Evolutionary conservation across 768 basidiomycete species (phyloP).

Genomic region (Rhodocollybia butyracea): DNA sequence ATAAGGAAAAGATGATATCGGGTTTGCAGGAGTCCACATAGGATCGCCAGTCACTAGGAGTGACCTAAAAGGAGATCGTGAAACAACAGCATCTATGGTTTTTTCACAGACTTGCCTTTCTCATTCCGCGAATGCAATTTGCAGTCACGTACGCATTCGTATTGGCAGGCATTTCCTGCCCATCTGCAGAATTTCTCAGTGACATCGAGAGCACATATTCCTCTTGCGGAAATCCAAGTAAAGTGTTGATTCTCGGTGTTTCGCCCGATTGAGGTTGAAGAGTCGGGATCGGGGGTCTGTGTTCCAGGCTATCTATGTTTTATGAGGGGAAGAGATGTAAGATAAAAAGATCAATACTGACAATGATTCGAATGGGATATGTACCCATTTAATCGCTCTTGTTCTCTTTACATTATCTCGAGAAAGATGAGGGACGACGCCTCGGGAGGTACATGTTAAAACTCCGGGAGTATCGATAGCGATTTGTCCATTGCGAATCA

Average conservation of each 20-base stretch:
- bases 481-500: slow-evolving; percentile 13
- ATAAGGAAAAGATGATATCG: slow-evolving; percentile 68
- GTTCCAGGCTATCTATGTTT: slow-evolving; percentile 49
- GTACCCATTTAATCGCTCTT: slow-evolving; percentile 55
- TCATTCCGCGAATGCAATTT: slow-evolving; percentile 63
- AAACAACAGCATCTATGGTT: not conserved
- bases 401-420: slow-evolving; percentile 52
- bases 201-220: slow-evolving; percentile 57
- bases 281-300: slow-evolving; percentile 62
- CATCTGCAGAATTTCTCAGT: slow-evolving; percentile 63
- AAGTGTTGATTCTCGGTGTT: slow-evolving; percentile 53
- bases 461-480: slow-evolving; percentile 59
- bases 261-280: slow-evolving; percentile 39
- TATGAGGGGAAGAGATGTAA: not conserved
- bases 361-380: slow-evolving; percentile 82
- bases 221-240: slow-evolving; percentile 51
- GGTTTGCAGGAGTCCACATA: slow-evolving; percentile 55
- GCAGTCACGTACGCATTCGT: slow-evolving; percentile 55
- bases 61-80: slow-evolving; percentile 37
- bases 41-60: slow-evolving; percentile 49
- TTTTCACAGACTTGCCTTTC: slow-evolving; percentile 49
- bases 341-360: slow-evolving; percentile 36
- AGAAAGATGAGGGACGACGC: slow-evolving; percentile 71
- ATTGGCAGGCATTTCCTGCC: slow-evolving; percentile 70
- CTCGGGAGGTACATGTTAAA: slow-evolving; percentile 65